Percentiles rank a stretch among this genome's conserved stretches.
Evolutionary conservation across 345 rosid genomes (phyloP).

Genomic region (Lumnitzera racemosa): DNA sequence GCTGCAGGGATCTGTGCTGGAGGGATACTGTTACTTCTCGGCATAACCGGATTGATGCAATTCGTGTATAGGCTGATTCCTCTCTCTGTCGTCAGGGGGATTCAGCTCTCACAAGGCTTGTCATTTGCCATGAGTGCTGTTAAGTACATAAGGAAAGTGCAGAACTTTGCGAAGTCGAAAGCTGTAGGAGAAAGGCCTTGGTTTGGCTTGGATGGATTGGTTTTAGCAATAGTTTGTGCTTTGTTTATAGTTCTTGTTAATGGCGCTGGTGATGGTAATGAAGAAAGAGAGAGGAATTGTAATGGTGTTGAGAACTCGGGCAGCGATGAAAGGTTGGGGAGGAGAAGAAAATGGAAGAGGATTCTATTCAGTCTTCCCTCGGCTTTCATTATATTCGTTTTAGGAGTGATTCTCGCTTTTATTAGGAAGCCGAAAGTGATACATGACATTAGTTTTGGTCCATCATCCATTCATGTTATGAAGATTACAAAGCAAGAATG

Average conservation of each 20-base stretch:
- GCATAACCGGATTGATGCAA: conserved; percentile 74
- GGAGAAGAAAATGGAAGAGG: conserved; percentile 27
- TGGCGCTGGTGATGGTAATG: conserved; percentile 49
- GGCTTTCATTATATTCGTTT: conserved; percentile 61
- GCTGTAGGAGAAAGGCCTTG: conserved; percentile 47
- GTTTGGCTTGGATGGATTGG: conserved; percentile 75
- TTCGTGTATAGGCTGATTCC: conserved; percentile 55
- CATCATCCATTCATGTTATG: conserved; percentile 42
- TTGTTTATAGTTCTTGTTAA: conserved; percentile 48
- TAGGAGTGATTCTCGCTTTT: conserved; percentile 61
- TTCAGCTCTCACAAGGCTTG: conserved; percentile 77
- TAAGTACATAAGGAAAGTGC: conserved; percentile 56
- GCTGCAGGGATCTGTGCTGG: conserved; percentile 75
- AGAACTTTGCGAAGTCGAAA: conserved; percentile 58
- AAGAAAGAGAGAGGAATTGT: conserved; percentile 19
- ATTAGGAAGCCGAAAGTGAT: conserved; percentile 45
- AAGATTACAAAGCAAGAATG: conserved; percentile 44
- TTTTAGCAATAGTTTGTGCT: conserved; percentile 58
- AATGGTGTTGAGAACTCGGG: background rate
- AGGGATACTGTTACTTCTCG: conserved; percentile 50
- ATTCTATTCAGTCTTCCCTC: conserved; percentile 46
- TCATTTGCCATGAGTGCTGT: conserved; percentile 74
- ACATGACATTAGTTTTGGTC: conserved; percentile 45
- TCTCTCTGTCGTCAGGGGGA: conserved; percentile 67
- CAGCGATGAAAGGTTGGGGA: conserved; percentile 17